A percentile compares a stretch with the other conserved stretches of the same genome.
Evolutionary conservation across 176 grass and related monocot genomes (phyloP).

Genomic region (Juncus effusus): DNA sequence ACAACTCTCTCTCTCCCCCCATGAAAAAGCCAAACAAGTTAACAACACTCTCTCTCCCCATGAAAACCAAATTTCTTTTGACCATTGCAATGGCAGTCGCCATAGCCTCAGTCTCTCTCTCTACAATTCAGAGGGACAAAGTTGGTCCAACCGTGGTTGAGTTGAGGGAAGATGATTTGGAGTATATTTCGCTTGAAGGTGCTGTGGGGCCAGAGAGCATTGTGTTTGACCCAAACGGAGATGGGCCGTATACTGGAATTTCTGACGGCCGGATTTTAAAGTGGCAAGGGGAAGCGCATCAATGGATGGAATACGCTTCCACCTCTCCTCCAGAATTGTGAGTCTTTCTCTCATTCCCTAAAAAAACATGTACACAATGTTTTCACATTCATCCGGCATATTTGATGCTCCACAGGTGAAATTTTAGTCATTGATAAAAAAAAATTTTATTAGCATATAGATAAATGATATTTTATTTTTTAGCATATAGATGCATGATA

Average conservation of each 20-base stretch:
- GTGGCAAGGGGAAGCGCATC: constrained; percentile 32
- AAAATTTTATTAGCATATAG: too few relatives aligned
- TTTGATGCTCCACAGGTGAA: too few relatives aligned
- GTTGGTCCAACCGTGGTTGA: constrained; percentile 14
- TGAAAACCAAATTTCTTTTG: constrained; percentile 24
- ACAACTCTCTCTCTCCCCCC: too few relatives aligned
- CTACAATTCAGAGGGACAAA: constrained; percentile 11
- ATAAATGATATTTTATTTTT: too few relatives aligned
- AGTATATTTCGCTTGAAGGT: constrained; percentile 34
- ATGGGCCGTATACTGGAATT: constrained; percentile 58
- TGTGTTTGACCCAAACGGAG: constrained; percentile 34
- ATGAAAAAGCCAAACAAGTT: too few relatives aligned
- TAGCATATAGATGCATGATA: too few relatives aligned
- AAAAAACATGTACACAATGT: too few relatives aligned
- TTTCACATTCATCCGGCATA: too few relatives aligned
- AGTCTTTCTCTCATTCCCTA: constrained; percentile 13
- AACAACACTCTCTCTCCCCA: not conserved
- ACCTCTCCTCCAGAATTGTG: constrained; percentile 48
- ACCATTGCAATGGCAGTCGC: constrained; percentile 3
- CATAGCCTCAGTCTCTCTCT: not conserved
- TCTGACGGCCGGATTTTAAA: constrained; percentile 71
- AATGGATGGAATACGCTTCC: constrained; percentile 51
- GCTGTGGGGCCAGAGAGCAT: constrained; percentile 60
- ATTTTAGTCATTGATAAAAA: too few relatives aligned
- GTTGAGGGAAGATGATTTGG: constrained; percentile 13